These are phyloP conservation scores for Hordeum marinum DNA, from an alignment of 176 grass and related monocot genomes.

Conservation along the genomic window DNA sequence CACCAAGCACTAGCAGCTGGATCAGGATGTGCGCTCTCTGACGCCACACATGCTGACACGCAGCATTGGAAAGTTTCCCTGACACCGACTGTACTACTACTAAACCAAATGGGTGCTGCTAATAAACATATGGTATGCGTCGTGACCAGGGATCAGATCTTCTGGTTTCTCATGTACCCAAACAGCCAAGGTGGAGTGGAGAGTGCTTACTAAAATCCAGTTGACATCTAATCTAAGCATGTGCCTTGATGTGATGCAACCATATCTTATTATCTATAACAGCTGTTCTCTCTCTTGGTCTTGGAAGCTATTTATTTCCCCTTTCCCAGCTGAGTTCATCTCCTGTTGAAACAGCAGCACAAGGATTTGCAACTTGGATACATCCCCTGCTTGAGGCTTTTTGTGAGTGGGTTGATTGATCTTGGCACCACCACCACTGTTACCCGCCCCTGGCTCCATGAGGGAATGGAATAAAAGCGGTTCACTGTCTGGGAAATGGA, in stretches of 20 bases:
- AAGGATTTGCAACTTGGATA: conserved; percentile 25
- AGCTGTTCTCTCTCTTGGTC: background rate
- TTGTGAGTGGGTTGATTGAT: background rate
- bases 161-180: conserved; percentile 5
- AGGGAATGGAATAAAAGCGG: background rate
- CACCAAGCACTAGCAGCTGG: conserved; percentile 27
- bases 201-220: background rate
- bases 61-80: conserved; percentile 29
- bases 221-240: background rate
- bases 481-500: conserved; percentile 8
- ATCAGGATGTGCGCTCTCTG: conserved; percentile 18
- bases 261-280: background rate
- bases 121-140: conserved; percentile 4
- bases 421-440: background rate
- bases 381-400: background rate
- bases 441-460: background rate
- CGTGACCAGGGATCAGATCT: conserved; percentile 19
- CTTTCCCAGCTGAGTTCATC: background rate
- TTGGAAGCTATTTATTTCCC: background rate
- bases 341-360: conserved; percentile 5
- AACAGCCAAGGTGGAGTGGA: background rate
- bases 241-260: background rate
- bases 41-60: conserved; percentile 33
- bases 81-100: background rate
- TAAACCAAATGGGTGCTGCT: background rate